Conservation (phyloP, 2,329 filamentous ascomycete species). For the Fusarium nanum region DNA sequence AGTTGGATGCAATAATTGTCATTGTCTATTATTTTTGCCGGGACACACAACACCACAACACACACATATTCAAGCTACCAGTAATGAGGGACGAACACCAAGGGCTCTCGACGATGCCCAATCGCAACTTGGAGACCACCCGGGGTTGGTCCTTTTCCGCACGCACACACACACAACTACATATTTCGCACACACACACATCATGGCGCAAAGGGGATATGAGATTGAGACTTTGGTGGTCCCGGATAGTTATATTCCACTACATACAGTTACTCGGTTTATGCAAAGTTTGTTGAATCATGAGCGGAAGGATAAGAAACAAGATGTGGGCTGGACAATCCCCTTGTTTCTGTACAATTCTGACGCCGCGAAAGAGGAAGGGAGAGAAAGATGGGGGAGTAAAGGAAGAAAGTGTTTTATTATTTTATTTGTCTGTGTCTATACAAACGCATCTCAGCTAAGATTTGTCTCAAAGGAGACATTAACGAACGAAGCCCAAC, state of each 20-base stretch:
- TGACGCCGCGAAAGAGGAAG: constrained; percentile 24
- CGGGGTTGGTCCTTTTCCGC: constrained; percentile 31
- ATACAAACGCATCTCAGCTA: constrained; percentile 45
- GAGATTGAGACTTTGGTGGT: constrained; percentile 44
- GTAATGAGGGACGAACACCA: constrained; percentile 45
- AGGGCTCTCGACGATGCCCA: constrained; percentile 40
- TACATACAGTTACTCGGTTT: constrained; percentile 42
- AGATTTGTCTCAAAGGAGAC: constrained; percentile 40
- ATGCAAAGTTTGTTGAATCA: constrained; percentile 41
- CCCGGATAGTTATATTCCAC: constrained; percentile 43
- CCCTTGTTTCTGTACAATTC: constrained; percentile 25
- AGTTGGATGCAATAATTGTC: constrained; percentile 47
- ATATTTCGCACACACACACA: constrained; percentile 34
- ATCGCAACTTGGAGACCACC: constrained; percentile 37
- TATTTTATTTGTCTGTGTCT: constrained; percentile 43
- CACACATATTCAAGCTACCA: constrained; percentile 37
- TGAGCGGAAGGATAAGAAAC: constrained; percentile 25
- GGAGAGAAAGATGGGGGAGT: neutral
- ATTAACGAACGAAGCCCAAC: constrained; percentile 43
- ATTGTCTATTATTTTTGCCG: constrained; percentile 43
- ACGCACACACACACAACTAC: constrained; percentile 24
- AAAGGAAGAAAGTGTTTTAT: constrained; percentile 18
- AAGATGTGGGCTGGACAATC: constrained; percentile 37
- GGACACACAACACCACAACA: constrained; percentile 39
- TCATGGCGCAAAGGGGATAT: constrained; percentile 43